Evolutionary conservation across 805 yeast genomes (phyloP), one percentile per base, ranked within the genome.

Genomic region (Lipomyces orientalis): DNA sequence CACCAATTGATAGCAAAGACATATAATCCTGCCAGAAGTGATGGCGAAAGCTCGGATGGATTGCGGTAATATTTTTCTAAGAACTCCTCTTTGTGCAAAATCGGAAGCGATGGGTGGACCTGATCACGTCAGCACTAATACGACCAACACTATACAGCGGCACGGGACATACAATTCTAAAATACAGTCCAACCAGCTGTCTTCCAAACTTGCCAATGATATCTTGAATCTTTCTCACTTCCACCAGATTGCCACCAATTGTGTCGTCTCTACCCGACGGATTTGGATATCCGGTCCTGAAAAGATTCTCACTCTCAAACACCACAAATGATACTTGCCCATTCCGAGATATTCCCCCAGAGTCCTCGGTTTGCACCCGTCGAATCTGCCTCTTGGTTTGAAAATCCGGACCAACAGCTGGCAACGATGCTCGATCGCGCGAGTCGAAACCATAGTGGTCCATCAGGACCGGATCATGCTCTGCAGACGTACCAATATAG

Each of bases 1-100:
- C 76, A 66, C 76, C 76, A 74, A 56, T 73, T 71, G 61, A 74
- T 64, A 8, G 76, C 72, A 62, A 74, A 72, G n/a, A 70, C 70
- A 51, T 71, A 73, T 16, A 74, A 61, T 10, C 75, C 73, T 14
- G 74, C 75, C 10, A 70, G 69, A 29, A 70, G 61, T 4, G 73
- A 70, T 2, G 76, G 76, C 22, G 74, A 65, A 14, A 74, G 71
- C 54, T 74, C 76, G 35, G 66, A 72, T 8, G 71, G 66, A 39
- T 66, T 67, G 29, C 76, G 62, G 49, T 73, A 68, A 57, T 67
- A 72, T 62, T 74, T 74, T 60, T 74, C 76, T 46, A 74, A 43
- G 16, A 74, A 66, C 25, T 73, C 74, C 39, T 69, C 73, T 54
- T 72, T 72, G 62, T 74, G 74, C 25, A 74, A 61, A 49, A 74